Conservation (phyloP, 768 basidiomycete species). For the Boletus vermiculosoides region DNA sequence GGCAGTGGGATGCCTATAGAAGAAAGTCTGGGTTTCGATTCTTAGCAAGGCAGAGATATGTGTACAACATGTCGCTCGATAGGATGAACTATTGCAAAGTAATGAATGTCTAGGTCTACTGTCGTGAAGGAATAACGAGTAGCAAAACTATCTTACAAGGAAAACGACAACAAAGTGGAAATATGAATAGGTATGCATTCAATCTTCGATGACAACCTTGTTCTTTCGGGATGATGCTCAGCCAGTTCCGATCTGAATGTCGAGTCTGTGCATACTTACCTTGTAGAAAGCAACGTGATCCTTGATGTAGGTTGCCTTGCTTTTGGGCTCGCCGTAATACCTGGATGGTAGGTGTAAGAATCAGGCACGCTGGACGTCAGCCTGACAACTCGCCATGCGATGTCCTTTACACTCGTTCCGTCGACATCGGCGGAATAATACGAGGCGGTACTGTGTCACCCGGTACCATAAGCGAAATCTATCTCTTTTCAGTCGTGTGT, state of each 20-base stretch:
- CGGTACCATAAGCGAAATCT: background rate
- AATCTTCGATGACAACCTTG: conserved; percentile 23
- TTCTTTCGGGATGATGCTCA: conserved; percentile 9
- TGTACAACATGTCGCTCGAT: background rate
- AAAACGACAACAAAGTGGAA: background rate
- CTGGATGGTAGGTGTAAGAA: conserved; percentile 33
- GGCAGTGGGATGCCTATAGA: background rate
- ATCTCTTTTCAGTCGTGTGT: background rate
- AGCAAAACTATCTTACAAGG: background rate
- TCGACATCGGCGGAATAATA: conserved; percentile 61
- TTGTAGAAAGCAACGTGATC: conserved; percentile 78
- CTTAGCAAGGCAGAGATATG: background rate
- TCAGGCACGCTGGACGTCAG: background rate
- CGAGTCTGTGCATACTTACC: conserved; percentile 35
- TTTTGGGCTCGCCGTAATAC: conserved; percentile 62
- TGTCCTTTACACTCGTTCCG: conserved; percentile 50
- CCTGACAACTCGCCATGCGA: conserved; percentile 56
- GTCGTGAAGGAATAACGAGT: background rate
- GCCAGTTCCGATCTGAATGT: background rate
- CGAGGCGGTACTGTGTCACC: conserved; percentile 48
- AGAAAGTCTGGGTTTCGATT: background rate
- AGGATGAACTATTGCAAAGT: background rate
- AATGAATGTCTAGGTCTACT: background rate
- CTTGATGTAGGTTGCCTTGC: conserved; percentile 61
- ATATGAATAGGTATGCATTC: background rate